These are phyloP conservation scores for Shiraia sp. DNA, from an alignment of 2,329 filamentous ascomycete species.

Conservation along the genomic window DNA sequence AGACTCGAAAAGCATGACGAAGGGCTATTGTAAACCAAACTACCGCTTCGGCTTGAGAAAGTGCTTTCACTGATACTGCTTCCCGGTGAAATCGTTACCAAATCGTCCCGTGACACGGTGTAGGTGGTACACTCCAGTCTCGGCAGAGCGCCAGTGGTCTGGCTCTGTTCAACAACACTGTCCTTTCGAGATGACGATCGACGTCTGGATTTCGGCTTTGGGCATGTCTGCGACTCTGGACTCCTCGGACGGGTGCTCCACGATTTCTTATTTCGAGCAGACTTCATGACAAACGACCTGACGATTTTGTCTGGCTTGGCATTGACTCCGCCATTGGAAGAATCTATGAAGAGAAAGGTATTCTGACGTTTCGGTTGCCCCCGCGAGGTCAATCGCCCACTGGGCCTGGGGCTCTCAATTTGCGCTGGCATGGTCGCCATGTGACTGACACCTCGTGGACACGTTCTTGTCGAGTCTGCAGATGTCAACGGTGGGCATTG, in stretches of 20 bases:
- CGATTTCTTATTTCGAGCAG: constrained; percentile 32
- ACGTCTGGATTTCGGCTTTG: constrained; percentile 1
- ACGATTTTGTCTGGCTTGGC: constrained; percentile 38
- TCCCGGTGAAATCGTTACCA: constrained; percentile 14
- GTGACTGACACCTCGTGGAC: constrained; percentile 5
- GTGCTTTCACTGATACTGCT: constrained; percentile 21
- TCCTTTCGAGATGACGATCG: constrained; percentile 4
- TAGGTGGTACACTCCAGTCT: constrained; percentile 2
- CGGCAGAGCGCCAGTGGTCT: background rate
- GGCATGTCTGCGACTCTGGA: constrained; percentile 11
- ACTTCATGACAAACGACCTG: constrained; percentile 44
- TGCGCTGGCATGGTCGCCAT: constrained; percentile 14
- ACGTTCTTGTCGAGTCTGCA: constrained; percentile 5
- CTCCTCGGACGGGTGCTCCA: constrained; percentile 39
- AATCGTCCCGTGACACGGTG: constrained; percentile 8
- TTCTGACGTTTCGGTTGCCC: constrained; percentile 19
- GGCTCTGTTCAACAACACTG: constrained; percentile 3
- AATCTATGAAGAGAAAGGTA: constrained; percentile 43
- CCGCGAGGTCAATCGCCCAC: constrained; percentile 3
- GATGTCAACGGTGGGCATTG: constrained; percentile 6
- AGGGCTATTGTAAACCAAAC: constrained; percentile 16
- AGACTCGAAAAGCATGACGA: constrained; percentile 17
- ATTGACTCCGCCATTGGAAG: constrained; percentile 30
- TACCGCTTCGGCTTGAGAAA: constrained; percentile 12
- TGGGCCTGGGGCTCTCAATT: background rate